Base-by-base conservation (phyloP, 768 basidiomycete genomes). In the Russula lepida region DNA sequence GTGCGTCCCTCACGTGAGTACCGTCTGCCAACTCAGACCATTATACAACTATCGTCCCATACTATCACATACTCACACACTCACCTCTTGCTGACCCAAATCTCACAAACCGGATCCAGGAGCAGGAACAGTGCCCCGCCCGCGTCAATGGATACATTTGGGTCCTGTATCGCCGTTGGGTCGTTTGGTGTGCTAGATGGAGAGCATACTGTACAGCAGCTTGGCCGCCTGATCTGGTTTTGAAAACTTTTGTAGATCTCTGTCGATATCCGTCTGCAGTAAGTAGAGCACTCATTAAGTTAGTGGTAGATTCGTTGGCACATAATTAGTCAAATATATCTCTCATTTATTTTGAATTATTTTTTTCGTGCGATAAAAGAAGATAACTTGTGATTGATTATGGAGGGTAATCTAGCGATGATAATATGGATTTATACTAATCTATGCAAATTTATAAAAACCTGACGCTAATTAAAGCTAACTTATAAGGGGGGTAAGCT, bases 171-270 rank as follows among this genome's bases (percentile, higher is more conserved):
- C 6, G 90, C 94, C 52, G 72, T 64, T 44, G 54, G 23, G 30
- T 28, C 41, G 17, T 43, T 25, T 27, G 39, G 23, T 21, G 44
- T 23, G 12, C 35, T 46, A 19, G 33, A 21, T 54, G 54, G 33
- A 19, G 64, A 59, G 27, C 25, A n/a, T n/a, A n/a, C n/a, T n/a
- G 54, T 50, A 60, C 75, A 28, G 86, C 82, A 28, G 79, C 76
- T 39, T 84, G 78, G 60, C 78, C 77, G n/a, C 82, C 84, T 8
- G 77, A 72, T 25, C 93, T 83, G 21, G 78, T 76, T 73, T 93
- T 95, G 78, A 95, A 98, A 21, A 98, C 88, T 71, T 98, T 98
- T 11, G 95, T 98, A 4, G 88, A 91, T 35, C 92, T 91, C 92
- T 94, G 66, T 35, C 27, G n/a, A 6, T n/a, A n/a, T n/a, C n/a